phyloP scores from a whole-genome alignment of 2,329 filamentous ascomycete genomes.

The Aspergillus fructus region DNA sequence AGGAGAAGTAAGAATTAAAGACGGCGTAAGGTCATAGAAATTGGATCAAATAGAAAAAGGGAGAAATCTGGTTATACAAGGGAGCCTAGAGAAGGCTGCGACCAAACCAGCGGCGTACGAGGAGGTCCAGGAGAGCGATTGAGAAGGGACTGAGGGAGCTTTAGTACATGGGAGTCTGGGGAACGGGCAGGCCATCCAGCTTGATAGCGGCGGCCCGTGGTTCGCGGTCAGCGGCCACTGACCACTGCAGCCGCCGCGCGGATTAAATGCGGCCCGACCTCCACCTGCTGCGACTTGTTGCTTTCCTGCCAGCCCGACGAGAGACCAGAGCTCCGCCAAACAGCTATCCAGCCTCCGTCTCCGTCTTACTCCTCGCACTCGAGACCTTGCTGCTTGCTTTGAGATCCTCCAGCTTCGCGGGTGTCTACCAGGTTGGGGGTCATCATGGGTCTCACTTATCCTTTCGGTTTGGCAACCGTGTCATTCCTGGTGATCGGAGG shows the following conservation, averaged over 20 bases:
- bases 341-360: constrained; percentile 1
- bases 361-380: constrained; percentile 16
- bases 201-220: constrained; percentile 5
- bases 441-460: constrained; percentile 71
- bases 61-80: background rate
- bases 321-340: constrained; percentile 17
- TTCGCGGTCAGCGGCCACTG: constrained; percentile 1
- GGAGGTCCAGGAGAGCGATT: constrained; percentile 14
- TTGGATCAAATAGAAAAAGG: constrained; percentile 1
- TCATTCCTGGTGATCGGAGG: constrained; percentile 72
- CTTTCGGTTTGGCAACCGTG: constrained; percentile 65
- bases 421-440: constrained; percentile 23
- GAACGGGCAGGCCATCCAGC: constrained; percentile 1
- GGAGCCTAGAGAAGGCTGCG: constrained; percentile 1
- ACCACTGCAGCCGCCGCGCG: constrained; percentile 11
- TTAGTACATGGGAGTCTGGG: constrained; percentile 6
- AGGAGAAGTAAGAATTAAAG: background rate
- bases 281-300: constrained; percentile 15
- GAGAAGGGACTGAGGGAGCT: background rate
- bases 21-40: constrained; percentile 9
- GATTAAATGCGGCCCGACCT: constrained; percentile 33
- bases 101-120: constrained; percentile 11
- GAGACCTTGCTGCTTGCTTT: constrained; percentile 19
- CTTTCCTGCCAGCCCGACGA: constrained; percentile 10
- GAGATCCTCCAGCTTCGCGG: constrained; percentile 20